Base-by-base conservation (phyloP, 257 asterid genomes). In the Gentiana straminea region DNA sequence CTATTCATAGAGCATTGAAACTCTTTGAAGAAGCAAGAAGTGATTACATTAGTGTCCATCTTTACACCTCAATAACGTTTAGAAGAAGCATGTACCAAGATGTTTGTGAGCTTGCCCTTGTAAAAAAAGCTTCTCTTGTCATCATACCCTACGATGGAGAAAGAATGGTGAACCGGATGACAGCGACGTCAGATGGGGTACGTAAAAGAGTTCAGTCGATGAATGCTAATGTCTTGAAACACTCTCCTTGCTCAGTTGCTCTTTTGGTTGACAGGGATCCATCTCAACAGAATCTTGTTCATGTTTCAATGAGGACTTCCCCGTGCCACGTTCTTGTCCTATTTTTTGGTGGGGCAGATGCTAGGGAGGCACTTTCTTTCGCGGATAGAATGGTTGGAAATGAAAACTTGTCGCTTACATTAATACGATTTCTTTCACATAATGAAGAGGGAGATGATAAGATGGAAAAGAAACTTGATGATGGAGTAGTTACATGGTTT, bases 191-290 rank as follows among this genome's bases (percentile, higher is more conserved):
- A n/a, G 54, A 33, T 15, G 33, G 56, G 8, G 13, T 45, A 24
- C 63, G 53, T 35, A 69, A 58, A 59, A 61, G 66, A 8, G 45
- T 52, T 50, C 68, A 72, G 10, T 70, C 68, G 2, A 38, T 85
- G 38, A 77, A 72, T 70, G 49, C 64, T 3, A 68, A 62, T 34
- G 80, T 89, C n/a, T 58, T 89, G 66, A 55, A 49, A 3, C 75
- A 89, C 1, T 84, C 92, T 1, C 97, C 97, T 63, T 85, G 97
- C 73, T 86, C 94, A 1, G 92, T 89, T 2, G 94, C 85, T 4
- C 59, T 89, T 46, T 78, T 81, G 11, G 73, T 84, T 3, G 80
- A 74, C 61, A 70, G 69, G 45, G 65, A 68, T 41, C 44, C 70
- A 3, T 54, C 51, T 66, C 52, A 45, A 1, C 69, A 13, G 35